phyloP scores from a whole-genome alignment of 2,329 filamentous ascomycete species.

The Apiospora aurea region DNA sequence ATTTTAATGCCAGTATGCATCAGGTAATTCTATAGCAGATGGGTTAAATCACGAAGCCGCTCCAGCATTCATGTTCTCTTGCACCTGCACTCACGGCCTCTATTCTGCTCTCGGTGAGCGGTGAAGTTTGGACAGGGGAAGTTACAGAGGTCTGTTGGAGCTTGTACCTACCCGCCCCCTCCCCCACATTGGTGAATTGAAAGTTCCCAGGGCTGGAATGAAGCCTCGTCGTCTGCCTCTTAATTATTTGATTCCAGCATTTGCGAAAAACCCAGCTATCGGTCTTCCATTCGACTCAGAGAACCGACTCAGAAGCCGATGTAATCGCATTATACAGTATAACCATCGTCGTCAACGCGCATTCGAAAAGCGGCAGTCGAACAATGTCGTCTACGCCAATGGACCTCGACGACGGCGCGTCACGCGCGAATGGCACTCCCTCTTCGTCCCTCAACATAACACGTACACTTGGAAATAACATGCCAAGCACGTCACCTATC shows the following conservation, averaged over 20 bases:
- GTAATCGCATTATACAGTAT: not conserved
- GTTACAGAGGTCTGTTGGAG: not conserved
- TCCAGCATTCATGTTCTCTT: not conserved
- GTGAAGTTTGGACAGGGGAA: slow-evolving; percentile 24
- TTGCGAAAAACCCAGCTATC: not conserved
- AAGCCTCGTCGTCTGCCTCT: not conserved
- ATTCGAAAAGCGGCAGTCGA: not conserved
- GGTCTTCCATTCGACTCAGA: not conserved
- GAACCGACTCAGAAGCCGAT: not conserved
- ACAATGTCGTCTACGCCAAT: slow-evolving; percentile 48
- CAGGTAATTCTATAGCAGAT: not conserved
- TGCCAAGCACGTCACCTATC: slow-evolving; percentile 68
- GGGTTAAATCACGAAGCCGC: too few species aligned
- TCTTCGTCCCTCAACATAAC: slow-evolving; percentile 56
- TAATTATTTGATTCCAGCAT: not conserved
- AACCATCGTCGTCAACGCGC: not conserved
- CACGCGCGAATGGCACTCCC: slow-evolving; percentile 48
- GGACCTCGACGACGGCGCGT: slow-evolving; percentile 59
- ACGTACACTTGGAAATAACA: slow-evolving; percentile 51
- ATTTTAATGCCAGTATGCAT: not conserved
- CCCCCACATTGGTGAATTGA: slow-evolving; percentile 8
- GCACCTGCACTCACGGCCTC: too few species aligned
- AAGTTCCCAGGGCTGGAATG: slow-evolving; percentile 2
- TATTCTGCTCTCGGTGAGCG: not conserved
- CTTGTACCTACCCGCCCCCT: not conserved